Evolutionary conservation across 139 green algal species (phyloP).

Genomic region (Coccomyxa sp.): DNA sequence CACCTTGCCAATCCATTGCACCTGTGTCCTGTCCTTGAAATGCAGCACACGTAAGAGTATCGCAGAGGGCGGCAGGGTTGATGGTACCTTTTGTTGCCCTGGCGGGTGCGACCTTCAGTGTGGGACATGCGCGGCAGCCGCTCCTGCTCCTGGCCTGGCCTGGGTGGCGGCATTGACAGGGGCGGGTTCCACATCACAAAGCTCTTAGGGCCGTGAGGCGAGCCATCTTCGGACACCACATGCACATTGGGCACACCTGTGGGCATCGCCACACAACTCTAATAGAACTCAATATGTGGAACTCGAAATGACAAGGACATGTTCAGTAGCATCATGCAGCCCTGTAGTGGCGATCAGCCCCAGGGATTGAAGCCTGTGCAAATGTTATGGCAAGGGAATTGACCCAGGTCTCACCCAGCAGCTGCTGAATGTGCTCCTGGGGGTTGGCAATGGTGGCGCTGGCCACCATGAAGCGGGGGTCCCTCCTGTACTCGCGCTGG

Average conservation of each 20-base stretch:
- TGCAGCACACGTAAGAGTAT: background rate
- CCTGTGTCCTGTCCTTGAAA: background rate
- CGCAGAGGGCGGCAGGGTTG: background rate
- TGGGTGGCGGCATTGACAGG: slow-evolving; percentile 20
- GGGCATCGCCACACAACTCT: background rate
- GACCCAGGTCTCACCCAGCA: slow-evolving; percentile 41
- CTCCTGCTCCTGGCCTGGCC: too few species aligned
- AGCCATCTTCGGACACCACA: slow-evolving; percentile 74
- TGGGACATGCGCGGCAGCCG: slow-evolving; percentile 13
- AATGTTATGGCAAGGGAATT: too few species aligned
- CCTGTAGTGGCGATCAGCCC: too few species aligned
- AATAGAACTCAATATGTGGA: background rate
- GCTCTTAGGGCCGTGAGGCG: slow-evolving; percentile 66
- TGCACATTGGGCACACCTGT: slow-evolving; percentile 31
- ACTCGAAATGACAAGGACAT: background rate
- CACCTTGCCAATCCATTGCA: too few species aligned
- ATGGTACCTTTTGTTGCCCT: slow-evolving; percentile 11
- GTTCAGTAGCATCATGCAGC: background rate
- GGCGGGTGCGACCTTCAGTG: slow-evolving; percentile 14
- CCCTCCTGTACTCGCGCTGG: slow-evolving; percentile 40
- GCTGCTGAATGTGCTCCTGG: slow-evolving; percentile 47
- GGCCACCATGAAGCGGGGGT: slow-evolving; percentile 57
- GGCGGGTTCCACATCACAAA: slow-evolving; percentile 97
- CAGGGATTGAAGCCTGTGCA: too few species aligned
- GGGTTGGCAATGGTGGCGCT: slow-evolving; percentile 91